Evolutionary conservation across 1,284 basidiomycete species (phyloP), one percentile per base, ranked within the genome.

Genomic region (Neotropicomus parvogracilis): DNA sequence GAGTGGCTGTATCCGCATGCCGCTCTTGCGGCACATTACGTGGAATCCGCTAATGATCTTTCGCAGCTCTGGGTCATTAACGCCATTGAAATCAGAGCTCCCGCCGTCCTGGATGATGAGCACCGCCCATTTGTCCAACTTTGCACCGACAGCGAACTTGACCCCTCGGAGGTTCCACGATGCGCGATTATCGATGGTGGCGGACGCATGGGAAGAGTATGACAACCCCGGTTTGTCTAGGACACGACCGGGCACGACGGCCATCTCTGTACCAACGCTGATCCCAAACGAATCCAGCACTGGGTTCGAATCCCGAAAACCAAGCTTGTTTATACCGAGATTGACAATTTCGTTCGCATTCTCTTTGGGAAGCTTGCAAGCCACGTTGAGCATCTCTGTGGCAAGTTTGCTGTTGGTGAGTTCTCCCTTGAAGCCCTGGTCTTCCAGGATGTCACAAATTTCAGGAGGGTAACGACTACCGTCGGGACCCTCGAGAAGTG

Each of bases 351-450:
- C 69, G 0, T 65, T 54, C 0, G 78, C 85, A 56, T 89, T 89
- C 54, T 77, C 66, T 51, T 80, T 82, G 3, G 87, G 87, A 0
- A 76, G 78, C 45, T 81, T 78, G 29, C 83, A 83, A 1, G 87
- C 84, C 24, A 75, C 71, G 3, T 63, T 70, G 54, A 89, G 85
- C 87, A 90, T 89, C 19, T 65, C 60, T 0, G 79, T 75, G 0
- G 85, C 87, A 52, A 86, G 81, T 17, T 81, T 79, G 3, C 13
- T 26, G 34, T 85, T 77, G 2, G 75, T 73, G 12, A 89, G 72
- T 59, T 83, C 85, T 8, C 85, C 85, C n/a, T 74, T 73, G 72
- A 79, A 88, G 0, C 81, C 71, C 58, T 88, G 86, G 48, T 80
- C 75, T 3, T 83, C 75, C 1, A 86, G 65, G 47, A 90, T 88